Base-by-base conservation (phyloP, 176 grass and related monocot species). In the Eragrostis nindensis region DNA sequence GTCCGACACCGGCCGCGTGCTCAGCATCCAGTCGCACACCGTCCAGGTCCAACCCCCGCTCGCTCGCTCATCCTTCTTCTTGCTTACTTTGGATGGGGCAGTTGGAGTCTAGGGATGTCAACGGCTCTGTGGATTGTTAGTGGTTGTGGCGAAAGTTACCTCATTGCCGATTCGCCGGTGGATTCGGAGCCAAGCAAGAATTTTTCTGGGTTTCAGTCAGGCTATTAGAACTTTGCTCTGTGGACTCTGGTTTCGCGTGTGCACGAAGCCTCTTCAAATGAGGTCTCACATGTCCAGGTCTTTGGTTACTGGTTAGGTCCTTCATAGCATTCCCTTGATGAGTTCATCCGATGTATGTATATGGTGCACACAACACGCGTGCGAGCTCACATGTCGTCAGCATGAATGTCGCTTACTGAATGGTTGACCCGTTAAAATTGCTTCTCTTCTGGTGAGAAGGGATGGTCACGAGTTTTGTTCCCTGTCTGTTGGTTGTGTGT, bases 1-100 rank as follows among this genome's bases (percentile, higher is more conserved):
- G 14, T 93, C 96, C n/a, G 84, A 93, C 71, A 98, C 96, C 7
- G 96, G 92, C 21, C 96, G 92, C 62, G 92, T 98, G 63, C 92
- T 98, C 86, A 93, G 92, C 75, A 95, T 98, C 90, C 96, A 95
- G 87, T 98, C 96, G 53, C 96, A 98, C 82, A 98, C 92, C 63
- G 92, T 98, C 68, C 92, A 98, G 88, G 96, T 98, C 7, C 21
- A 12, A 3, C 47, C 25, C 43, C n/a, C 21, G 74, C 40, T 18
- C 44, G n/a, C 8, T 24, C 36, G 12, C n/a, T 27, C 16, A 48
- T 48, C 29, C 29, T 42, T 40, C 17, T 11, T 32, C 56, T 36
- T 63, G 66, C 32, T 29, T 71, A 55, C n/a, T n/a, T 29, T 24
- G 8, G 19, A 46, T 26, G 8, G 8, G 1, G 56, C 56, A 25